These are phyloP conservation scores for Hymenoscyphus occultus DNA, from an alignment of 2,329 filamentous ascomycete genomes.

Conservation along the genomic window DNA sequence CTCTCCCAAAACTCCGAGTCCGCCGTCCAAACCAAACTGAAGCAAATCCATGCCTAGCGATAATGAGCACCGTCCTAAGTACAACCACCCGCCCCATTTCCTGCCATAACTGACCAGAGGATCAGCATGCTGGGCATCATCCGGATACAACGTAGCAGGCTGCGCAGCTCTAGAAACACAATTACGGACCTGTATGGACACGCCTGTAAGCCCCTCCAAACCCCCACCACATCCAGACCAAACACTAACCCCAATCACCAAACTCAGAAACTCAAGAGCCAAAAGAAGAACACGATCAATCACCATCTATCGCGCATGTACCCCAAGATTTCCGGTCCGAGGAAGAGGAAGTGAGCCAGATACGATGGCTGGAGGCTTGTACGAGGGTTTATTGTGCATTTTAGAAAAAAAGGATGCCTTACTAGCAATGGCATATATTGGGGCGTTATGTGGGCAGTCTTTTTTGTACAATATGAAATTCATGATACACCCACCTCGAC, in stretches of 20 bases:
- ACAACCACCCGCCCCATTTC: slow-evolving; percentile 36
- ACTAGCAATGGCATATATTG: background rate
- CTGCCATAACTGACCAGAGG: slow-evolving; percentile 6
- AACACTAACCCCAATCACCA: background rate
- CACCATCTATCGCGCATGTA: slow-evolving; percentile 81
- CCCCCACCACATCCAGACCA: background rate
- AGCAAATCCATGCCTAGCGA: slow-evolving; percentile 60
- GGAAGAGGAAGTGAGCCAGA: slow-evolving; percentile 56
- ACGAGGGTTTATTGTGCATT: background rate
- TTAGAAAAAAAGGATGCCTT: background rate
- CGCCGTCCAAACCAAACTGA: slow-evolving; percentile 60
- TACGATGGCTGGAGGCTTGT: background rate
- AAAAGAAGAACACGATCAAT: slow-evolving; percentile 80
- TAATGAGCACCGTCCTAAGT: slow-evolving; percentile 68
- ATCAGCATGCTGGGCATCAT: slow-evolving; percentile 79
- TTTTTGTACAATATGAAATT: slow-evolving; percentile 3
- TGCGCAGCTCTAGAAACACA: slow-evolving; percentile 59
- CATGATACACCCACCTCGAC: background rate
- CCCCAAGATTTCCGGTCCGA: slow-evolving; percentile 66
- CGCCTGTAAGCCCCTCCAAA: slow-evolving; percentile 52
- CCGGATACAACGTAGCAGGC: slow-evolving; percentile 62
- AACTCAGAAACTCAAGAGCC: slow-evolving; percentile 50
- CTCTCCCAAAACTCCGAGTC: slow-evolving; percentile 61
- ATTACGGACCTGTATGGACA: slow-evolving; percentile 75
- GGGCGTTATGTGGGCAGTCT: background rate